A percentile compares a stretch with the other conserved stretches of the same genome.
phyloP scores from a whole-genome alignment of 257 asterid genomes.

The Nicotiana attenuata region DNA sequence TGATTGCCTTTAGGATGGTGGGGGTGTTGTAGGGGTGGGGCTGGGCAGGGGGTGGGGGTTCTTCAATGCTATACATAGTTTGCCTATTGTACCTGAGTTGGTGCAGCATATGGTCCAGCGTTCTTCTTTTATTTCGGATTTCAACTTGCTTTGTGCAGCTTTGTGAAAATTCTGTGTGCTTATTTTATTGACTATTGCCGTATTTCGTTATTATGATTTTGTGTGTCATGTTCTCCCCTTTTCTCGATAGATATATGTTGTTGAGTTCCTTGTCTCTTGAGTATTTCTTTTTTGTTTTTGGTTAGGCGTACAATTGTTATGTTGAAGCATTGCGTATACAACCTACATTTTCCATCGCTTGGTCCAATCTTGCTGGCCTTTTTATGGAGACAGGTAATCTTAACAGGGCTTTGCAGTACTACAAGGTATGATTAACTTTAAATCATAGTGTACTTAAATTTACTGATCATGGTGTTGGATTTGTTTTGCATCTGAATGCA shows the following conservation, averaged over 20 bases:
- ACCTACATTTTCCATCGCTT: conserved; percentile 90
- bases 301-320: conserved; percentile 88
- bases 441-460: background rate
- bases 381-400: conserved; percentile 96
- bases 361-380: conserved; percentile 99
- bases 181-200: background rate
- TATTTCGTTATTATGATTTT: background rate
- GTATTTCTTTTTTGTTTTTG: conserved; percentile 4
- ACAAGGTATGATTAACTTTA: conserved; percentile 48
- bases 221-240: background rate
- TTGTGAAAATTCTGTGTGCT: background rate
- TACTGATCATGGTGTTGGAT: conserved; percentile 10
- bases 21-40: too few relatives aligned
- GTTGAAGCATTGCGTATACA: conserved; percentile 87
- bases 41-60: background rate
- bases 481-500: conserved; percentile 5
- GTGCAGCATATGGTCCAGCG: background rate
- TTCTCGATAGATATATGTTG: background rate
- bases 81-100: background rate
- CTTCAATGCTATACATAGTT: background rate
- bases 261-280: background rate
- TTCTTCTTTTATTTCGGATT: background rate
- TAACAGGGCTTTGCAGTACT: conserved; percentile 86
- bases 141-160: background rate
- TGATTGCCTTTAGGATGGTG: background rate